Evolutionary conservation across 2,329 filamentous ascomycete genomes (phyloP).

Genomic region (Elsinoe australis): DNA sequence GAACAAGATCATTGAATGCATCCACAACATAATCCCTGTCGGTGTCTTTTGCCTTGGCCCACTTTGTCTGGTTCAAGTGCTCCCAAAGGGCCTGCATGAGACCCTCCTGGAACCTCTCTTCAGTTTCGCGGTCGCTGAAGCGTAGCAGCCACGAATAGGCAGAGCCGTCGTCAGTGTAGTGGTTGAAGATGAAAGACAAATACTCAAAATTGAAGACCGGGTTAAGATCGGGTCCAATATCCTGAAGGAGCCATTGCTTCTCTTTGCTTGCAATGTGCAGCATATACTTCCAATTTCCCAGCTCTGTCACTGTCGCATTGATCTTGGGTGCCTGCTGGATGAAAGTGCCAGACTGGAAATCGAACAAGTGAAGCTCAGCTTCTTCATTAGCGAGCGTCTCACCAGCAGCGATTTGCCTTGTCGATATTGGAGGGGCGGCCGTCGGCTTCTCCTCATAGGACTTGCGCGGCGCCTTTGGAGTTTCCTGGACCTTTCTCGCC

Average conservation of each 20-base stretch:
- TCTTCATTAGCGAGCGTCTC: constrained; percentile 68
- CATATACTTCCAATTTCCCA: constrained; percentile 93
- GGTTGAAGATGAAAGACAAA: constrained; percentile 98
- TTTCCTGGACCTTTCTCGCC: constrained; percentile 26
- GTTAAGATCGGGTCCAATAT: constrained; percentile 83
- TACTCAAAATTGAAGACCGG: constrained; percentile 99
- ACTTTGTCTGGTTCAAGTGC: constrained; percentile 87
- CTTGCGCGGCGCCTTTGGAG: constrained; percentile 23
- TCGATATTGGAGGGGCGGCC: constrained; percentile 50
- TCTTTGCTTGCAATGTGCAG: constrained; percentile 71
- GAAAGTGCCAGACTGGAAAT: constrained; percentile 81
- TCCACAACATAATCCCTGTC: constrained; percentile 93
- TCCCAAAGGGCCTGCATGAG: constrained; percentile 97
- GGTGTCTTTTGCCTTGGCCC: constrained; percentile 84
- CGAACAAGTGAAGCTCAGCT: constrained; percentile 87
- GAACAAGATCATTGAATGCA: constrained; percentile 86
- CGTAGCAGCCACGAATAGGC: constrained; percentile 93
- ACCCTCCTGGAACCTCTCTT: constrained; percentile 86
- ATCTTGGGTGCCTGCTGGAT: constrained; percentile 68
- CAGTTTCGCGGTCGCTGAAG: constrained; percentile 72
- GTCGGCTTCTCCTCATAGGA: constrained; percentile 43
- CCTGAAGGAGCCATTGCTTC: constrained; percentile 78
- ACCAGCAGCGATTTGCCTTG: constrained; percentile 55
- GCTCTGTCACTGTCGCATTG: constrained; percentile 71
- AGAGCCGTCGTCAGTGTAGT: constrained; percentile 78